Conservation (phyloP, 129 eudicot species). For the Centaurea solstitialis region DNA sequence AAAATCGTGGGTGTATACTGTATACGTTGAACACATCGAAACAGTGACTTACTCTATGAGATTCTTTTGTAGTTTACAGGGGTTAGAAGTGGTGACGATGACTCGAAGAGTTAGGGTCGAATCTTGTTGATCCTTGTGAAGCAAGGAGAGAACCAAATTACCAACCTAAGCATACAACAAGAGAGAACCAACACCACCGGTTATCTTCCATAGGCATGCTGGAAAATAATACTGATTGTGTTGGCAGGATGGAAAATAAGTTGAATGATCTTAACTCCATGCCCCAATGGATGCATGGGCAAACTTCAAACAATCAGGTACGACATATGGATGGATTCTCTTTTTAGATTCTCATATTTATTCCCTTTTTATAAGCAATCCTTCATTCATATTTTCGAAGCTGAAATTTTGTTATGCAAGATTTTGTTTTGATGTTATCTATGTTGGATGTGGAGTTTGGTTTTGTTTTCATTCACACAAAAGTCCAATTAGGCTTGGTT, state of each 20-base stretch:
- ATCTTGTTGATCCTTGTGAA: constrained; percentile 55
- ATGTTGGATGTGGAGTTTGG: background rate
- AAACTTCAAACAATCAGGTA: constrained; percentile 77
- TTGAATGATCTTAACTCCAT: constrained; percentile 81
- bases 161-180: constrained; percentile 37
- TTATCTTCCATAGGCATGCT: constrained; percentile 39
- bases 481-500: no score
- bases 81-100: constrained; percentile 56
- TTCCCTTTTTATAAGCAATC: background rate
- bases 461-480: background rate
- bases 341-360: background rate
- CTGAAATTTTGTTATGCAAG: background rate
- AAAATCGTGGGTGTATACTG: background rate
- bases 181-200: constrained; percentile 51
- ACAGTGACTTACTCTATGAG: constrained; percentile 21
- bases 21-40: background rate
- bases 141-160: constrained; percentile 53
- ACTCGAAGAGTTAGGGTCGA: constrained; percentile 61
- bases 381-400: background rate
- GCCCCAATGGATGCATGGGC: constrained; percentile 76
- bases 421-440: background rate
- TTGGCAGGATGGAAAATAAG: constrained; percentile 55
- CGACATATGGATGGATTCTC: background rate
- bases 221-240: constrained; percentile 36
- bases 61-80: constrained; percentile 67